These are phyloP conservation scores for Paramecium pentaurelia DNA, from an alignment of 73 alveolate genomes.

Conservation along the genomic window DNA sequence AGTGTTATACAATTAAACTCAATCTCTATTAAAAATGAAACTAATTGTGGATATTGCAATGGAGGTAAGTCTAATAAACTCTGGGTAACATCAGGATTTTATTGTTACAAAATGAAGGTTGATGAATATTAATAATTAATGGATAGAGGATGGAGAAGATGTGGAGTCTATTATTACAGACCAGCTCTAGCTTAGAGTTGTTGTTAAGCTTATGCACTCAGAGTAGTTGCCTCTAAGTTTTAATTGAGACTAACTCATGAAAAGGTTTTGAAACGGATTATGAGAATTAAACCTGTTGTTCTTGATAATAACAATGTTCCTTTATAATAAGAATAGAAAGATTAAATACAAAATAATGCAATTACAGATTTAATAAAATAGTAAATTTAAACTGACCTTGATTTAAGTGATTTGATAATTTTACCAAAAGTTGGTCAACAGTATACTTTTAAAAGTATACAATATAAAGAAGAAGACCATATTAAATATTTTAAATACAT, in stretches of 20 bases:
- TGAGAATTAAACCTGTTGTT: not conserved
- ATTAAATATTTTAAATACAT: not conserved
- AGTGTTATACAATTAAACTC: constrained; percentile 33
- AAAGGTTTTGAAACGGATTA: constrained; percentile 86
- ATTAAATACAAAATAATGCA: not conserved
- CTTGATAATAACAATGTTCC: not conserved
- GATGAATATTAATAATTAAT: constrained; percentile 79
- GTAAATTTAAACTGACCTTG: not conserved
- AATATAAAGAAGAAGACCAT: not conserved
- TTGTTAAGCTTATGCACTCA: not conserved
- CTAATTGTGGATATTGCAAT: constrained; percentile 87
- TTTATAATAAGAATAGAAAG: not conserved
- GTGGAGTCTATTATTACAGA: constrained; percentile 68
- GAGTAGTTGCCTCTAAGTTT: not conserved
- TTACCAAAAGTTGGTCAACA: not conserved
- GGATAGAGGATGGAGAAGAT: constrained; percentile 95
- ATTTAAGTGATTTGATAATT: not conserved
- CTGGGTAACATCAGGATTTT: constrained; percentile 71
- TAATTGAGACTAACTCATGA: constrained; percentile 56
- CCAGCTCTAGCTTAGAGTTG: not conserved
- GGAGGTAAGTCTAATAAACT: constrained; percentile 53
- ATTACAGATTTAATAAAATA: not conserved
- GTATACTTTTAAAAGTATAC: not conserved
- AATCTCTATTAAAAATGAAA: not conserved
- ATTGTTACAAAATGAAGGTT: constrained; percentile 66